These are phyloP conservation scores for Microbotryum violaceum DNA, from an alignment of 1,284 basidiomycete species.

Conservation along the genomic window DNA sequence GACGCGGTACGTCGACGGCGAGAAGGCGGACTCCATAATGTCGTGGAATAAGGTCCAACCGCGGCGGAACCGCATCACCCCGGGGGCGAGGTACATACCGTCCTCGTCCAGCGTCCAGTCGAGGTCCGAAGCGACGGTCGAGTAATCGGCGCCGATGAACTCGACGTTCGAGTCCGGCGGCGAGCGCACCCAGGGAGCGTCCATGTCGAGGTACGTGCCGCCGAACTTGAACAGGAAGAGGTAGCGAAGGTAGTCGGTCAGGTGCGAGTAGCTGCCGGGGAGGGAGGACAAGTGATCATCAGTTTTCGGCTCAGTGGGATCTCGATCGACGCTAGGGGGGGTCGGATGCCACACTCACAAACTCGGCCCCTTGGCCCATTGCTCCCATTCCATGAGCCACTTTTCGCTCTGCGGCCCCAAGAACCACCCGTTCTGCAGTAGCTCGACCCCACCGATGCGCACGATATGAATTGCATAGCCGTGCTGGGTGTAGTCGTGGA, in stretches of 20 bases:
- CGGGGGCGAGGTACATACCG: constrained; percentile 25
- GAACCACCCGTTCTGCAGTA: constrained; percentile 21
- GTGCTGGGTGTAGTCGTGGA: constrained; percentile 16
- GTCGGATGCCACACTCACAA: constrained; percentile 13
- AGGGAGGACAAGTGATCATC: neutral
- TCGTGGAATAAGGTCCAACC: constrained; percentile 31
- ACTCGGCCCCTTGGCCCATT: constrained; percentile 16
- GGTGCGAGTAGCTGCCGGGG: constrained; percentile 19
- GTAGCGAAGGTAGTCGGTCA: constrained; percentile 27
- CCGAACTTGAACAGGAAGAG: constrained; percentile 28
- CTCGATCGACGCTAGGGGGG: neutral
- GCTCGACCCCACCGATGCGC: constrained; percentile 11
- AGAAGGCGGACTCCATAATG: constrained; percentile 25
- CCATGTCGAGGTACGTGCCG: constrained; percentile 29
- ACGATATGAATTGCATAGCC: constrained; percentile 27
- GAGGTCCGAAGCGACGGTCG: constrained; percentile 21
- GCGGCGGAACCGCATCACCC: constrained; percentile 23
- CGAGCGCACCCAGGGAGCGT: constrained; percentile 26
- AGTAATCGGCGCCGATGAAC: constrained; percentile 24
- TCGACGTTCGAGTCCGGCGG: constrained; percentile 24
- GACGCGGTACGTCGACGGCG: constrained; percentile 9
- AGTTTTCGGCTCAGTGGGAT: neutral
- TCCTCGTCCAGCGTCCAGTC: constrained; percentile 31
- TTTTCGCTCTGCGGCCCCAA: constrained; percentile 19
- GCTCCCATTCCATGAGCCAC: constrained; percentile 28